phyloP scores from a whole-genome alignment of 1,284 basidiomycete genomes.

The Kwoniella shivajii region DNA sequence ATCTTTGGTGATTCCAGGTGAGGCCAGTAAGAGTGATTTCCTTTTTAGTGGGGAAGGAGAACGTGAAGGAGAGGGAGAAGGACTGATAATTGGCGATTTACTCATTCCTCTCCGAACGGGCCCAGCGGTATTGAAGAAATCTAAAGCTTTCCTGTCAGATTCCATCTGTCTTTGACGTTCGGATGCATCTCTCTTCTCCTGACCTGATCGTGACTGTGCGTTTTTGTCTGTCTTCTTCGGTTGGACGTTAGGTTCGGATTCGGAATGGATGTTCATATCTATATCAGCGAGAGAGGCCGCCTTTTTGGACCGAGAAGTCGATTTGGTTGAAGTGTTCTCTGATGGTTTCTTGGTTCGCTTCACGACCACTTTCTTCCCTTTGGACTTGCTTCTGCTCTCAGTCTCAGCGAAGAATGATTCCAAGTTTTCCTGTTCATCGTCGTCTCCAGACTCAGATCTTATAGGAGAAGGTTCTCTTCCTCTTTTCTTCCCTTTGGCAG shows the following conservation, averaged over 20 bases:
- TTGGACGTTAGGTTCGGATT: background rate
- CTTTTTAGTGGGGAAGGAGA: background rate
- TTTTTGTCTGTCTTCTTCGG: background rate
- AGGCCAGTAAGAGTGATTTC: background rate
- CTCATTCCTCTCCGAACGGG: constrained; percentile 18
- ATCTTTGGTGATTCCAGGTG: background rate
- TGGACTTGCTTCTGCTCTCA: background rate
- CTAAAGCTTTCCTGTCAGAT: constrained; percentile 27
- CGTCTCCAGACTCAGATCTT: constrained; percentile 6
- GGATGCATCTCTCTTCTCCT: constrained; percentile 11
- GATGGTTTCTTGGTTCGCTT: constrained; percentile 1
- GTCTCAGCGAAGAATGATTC: constrained; percentile 18
- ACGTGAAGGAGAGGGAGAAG: constrained; percentile 14
- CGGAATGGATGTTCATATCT: background rate
- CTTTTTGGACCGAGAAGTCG: background rate
- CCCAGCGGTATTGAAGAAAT: constrained; percentile 43
- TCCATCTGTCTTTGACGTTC: constrained; percentile 13
- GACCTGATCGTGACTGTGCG: constrained; percentile 4
- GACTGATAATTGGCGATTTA: constrained; percentile 2
- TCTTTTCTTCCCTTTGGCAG: constrained; percentile 1
- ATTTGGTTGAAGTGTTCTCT: background rate
- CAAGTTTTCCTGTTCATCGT: constrained; percentile 18
- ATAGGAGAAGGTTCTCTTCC: constrained; percentile 15
- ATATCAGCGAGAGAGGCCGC: constrained; percentile 1
- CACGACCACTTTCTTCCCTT: background rate